Conservation (phyloP, 1,284 basidiomycete species). For the Trametes pubescens region DNA sequence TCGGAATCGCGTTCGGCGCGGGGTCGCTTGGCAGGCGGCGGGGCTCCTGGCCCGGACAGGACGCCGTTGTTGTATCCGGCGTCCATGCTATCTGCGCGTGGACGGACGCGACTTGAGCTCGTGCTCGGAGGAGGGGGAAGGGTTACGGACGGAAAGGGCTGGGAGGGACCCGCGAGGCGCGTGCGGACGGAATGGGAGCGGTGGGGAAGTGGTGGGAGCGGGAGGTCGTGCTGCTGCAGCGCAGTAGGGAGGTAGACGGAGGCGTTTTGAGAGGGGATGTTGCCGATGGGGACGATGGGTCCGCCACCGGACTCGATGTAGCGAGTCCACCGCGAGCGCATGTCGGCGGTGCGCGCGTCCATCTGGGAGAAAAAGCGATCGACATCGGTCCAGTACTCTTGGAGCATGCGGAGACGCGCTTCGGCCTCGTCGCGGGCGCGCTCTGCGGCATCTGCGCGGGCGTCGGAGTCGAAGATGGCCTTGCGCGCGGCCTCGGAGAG, state of each 20-base stretch:
- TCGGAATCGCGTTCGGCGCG: constrained; percentile 45
- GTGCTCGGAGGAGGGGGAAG: constrained; percentile 42
- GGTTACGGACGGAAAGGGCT: constrained; percentile 38
- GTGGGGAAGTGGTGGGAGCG: constrained; percentile 21
- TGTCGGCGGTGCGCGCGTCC: constrained; percentile 58
- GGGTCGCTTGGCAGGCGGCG: constrained; percentile 56
- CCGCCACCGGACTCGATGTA: constrained; percentile 55
- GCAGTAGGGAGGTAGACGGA: constrained; percentile 26
- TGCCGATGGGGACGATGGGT: constrained; percentile 45
- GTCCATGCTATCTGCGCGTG: constrained; percentile 52
- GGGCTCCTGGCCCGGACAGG: constrained; percentile 43
- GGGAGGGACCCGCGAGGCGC: constrained; percentile 35
- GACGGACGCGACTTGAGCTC: constrained; percentile 46
- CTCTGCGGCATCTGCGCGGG: constrained; percentile 58
- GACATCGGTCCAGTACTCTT: constrained; percentile 63
- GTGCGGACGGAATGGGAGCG: constrained; percentile 33
- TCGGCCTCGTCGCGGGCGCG: constrained; percentile 64
- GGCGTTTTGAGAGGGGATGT: constrained; percentile 23
- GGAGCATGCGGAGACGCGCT: constrained; percentile 54
- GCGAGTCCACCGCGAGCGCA: constrained; percentile 56
- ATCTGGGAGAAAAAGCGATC: constrained; percentile 56
- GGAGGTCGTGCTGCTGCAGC: constrained; percentile 23
- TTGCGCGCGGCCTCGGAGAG: constrained; percentile 45
- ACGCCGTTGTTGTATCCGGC: constrained; percentile 38
- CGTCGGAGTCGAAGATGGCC: constrained; percentile 55